Percentiles rank a stretch among this genome's conserved stretches.
Evolutionary conservation across 2,329 filamentous ascomycete genomes (phyloP).

Genomic region (Pezicula neosporulosa): DNA sequence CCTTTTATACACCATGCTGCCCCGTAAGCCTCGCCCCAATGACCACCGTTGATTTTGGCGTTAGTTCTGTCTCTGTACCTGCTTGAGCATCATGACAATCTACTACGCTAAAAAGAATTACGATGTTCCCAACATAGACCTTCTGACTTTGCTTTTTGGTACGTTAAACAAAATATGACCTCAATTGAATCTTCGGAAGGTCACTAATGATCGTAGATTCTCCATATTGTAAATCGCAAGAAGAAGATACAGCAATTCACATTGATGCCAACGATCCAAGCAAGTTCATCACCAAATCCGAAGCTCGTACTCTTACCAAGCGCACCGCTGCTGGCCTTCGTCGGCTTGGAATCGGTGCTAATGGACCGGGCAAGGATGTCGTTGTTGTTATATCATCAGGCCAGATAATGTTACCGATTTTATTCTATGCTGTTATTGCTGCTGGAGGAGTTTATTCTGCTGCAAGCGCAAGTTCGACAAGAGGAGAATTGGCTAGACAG

Average conservation of each 20-base stretch:
- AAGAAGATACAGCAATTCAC: conserved; percentile 51
- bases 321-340: conserved; percentile 52
- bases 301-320: conserved; percentile 44
- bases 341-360: conserved; percentile 46
- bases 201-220: conserved; percentile 28
- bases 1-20: too few species aligned
- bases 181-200: background rate
- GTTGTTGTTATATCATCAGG: conserved; percentile 55
- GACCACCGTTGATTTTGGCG: too few species aligned
- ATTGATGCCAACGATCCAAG: conserved; percentile 52
- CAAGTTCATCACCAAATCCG: conserved; percentile 49
- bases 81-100: background rate
- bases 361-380: conserved; percentile 47
- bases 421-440: conserved; percentile 55
- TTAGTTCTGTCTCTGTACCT: too few species aligned
- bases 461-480: conserved; percentile 46
- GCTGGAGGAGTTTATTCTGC: conserved; percentile 57
- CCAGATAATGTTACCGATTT: conserved; percentile 48
- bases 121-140: background rate
- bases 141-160: conserved; percentile 1
- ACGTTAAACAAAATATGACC: too few species aligned
- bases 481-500: conserved; percentile 46
- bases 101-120: background rate
- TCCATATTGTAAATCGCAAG: conserved; percentile 29
- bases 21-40: too few species aligned